These are phyloP conservation scores for Mentha longifolia DNA, from an alignment of 257 asterid genomes.

Conservation along the genomic window DNA sequence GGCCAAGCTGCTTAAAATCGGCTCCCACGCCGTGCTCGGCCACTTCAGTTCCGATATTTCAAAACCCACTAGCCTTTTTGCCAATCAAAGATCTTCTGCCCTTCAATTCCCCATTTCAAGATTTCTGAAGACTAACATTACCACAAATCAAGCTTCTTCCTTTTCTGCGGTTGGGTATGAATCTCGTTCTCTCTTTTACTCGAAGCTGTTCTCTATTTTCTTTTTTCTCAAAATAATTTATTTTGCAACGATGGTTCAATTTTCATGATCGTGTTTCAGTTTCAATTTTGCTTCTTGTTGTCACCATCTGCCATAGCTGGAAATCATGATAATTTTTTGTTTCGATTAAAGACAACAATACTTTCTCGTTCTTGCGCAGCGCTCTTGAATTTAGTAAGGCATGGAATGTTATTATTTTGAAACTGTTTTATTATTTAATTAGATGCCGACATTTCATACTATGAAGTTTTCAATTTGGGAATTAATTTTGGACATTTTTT, in stretches of 20 bases:
- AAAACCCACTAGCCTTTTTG: conserved; percentile 26
- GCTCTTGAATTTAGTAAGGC: not conserved
- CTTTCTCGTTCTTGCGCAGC: not conserved
- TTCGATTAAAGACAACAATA: not conserved
- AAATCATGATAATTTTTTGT: not conserved
- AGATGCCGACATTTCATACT: not conserved
- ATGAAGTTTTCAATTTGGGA: conserved; percentile 1
- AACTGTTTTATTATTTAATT: no score
- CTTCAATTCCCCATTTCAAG: conserved; percentile 32
- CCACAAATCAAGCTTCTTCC: conserved; percentile 44
- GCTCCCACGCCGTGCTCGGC: conserved; percentile 37
- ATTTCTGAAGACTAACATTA: conserved; percentile 32
- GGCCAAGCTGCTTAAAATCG: conserved; percentile 47
- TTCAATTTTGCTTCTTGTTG: conserved; percentile 3
- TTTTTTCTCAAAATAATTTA: not conserved
- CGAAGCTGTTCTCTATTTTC: not conserved
- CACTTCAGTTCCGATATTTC: conserved; percentile 27
- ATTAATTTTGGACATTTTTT: not conserved
- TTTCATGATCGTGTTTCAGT: conserved; percentile 6
- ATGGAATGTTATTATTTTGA: not conserved
- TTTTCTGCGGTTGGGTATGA: conserved; percentile 50
- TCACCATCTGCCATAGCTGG: not conserved
- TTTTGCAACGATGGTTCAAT: no score
- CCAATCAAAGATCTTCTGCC: conserved; percentile 29
- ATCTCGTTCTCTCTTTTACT: not conserved